Percentiles rank a stretch among this genome's conserved stretches.
These are phyloP conservation scores for Mallotus japonicus DNA, from an alignment of 441 rosid species.

Conservation along the genomic window DNA sequence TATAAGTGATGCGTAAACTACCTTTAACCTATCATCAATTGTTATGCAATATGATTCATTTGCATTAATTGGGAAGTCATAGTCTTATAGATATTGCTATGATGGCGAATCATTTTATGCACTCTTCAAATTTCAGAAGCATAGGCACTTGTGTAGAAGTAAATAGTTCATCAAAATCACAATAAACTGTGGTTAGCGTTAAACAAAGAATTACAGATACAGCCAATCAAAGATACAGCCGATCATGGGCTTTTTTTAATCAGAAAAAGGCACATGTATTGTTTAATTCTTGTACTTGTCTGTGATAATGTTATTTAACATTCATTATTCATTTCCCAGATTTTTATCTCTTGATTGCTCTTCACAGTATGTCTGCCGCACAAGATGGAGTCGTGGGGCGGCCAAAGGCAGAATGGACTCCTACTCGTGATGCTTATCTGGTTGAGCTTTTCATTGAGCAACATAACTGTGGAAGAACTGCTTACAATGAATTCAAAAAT, in stretches of 20 bases:
- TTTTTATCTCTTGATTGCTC: not conserved
- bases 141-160: not conserved
- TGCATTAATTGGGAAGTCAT: not conserved
- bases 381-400: conserved; percentile 35
- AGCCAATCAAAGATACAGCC: not conserved
- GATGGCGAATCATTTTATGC: not conserved
- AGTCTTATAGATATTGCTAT: not conserved
- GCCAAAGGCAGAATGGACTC: conserved; percentile 41
- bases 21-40: not conserved
- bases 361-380: conserved; percentile 24
- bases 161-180: not conserved
- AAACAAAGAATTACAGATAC: not conserved
- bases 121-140: not conserved
- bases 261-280: not conserved
- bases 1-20: not conserved
- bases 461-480: conserved; percentile 38
- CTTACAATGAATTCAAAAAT: conserved; percentile 37
- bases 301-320: not conserved
- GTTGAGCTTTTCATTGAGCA: conserved; percentile 36
- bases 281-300: not conserved
- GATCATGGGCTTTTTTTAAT: not conserved
- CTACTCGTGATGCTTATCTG: conserved; percentile 40
- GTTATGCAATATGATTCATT: not conserved
- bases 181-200: not conserved
- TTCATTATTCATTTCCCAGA: not conserved